Base-by-base conservation (phyloP, 2,329 filamentous ascomycete species). In the Penicillium occitanis region DNA sequence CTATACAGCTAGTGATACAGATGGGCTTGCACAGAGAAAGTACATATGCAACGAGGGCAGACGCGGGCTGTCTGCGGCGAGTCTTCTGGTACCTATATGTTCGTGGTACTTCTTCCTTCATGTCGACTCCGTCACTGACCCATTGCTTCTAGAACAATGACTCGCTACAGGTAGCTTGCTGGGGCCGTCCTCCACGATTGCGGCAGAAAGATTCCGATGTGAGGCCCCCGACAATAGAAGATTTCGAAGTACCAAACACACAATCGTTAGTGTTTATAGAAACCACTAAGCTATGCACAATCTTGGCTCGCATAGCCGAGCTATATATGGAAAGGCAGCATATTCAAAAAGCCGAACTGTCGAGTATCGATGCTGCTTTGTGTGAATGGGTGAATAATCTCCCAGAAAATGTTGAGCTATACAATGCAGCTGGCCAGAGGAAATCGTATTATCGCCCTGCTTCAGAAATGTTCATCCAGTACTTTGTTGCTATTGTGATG, bases 11-110 rank as follows among this genome's bases (percentile, higher is more conserved):
- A 2, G 69, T 69, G 11, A 48, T 68, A 19, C 70, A 73, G 51
- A 71, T 73, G 68, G 71, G 70, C 17, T 66, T 73, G 37, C 71
- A 73, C 63, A 66, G 64, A 33, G 69, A 72, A 53, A 61, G 61
- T 25, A 72, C 69, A 2, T 73, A 71, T 53, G 22, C 65, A 30
- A 37, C 42, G 44, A 65, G 66, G 30, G 42, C 3, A 30, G n/a
- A 46, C 3, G 30, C 19, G 17, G 28, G 65, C 40, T 44, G 37
- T 17, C 48, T 63, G 28, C 63, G 63, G 5, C 40, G 53, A 33
- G 37, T 65, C 53, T 65, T 65, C 42, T 65, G 63, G 55, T 46
- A 65, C 13, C 19, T 65, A n/a, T 60, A 60, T 14, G 63, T 65
- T 13, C 35, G 63, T 65, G 6, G 22, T 42, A 14, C 48, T 51